Evolutionary conservation across 352 stramenopile genomes (phyloP), one percentile per base, ranked within the genome.

Genomic region (Globisporangium paddicum): DNA sequence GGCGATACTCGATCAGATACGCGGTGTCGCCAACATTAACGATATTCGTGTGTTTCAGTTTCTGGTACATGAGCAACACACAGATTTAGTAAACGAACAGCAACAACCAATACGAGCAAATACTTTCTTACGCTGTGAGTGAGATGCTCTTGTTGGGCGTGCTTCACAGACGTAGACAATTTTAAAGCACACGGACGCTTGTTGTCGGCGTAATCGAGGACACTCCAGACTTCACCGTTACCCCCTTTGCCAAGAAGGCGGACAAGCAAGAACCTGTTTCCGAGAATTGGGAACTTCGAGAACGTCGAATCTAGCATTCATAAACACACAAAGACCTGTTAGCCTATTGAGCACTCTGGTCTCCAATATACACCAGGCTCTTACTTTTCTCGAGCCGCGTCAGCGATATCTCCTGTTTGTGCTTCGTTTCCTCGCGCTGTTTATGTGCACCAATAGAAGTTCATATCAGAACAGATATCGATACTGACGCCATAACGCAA

Each of bases 141-240:
- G 50, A 76, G 73, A 50, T 90, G 74, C 45, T 92, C 82, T 48
- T 74, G 76, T 50, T 83, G 72, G 8, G 80, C 78, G 47, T 92
- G 80, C 58, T 82, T 73, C 63, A 84, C 72, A 1, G 80, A 90
- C 11, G 80, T 85, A 32, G 82, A 92, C 5, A 92, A 64, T 58
- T 92, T 92, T 19, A 92, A 58, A 25, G 82, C 82, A 32, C 77
- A 89, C 3, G 62, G 56, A 26, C 73, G 66, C 45, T 88, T 83
- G 30, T 84, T 64, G 57, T 89, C 74, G 25, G 69, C 74, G 50
- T 85, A 92, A 68, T 92, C 82, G 16, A 92, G 59, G n/a, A 90
- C 75, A 35, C 87, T 80, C 82, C 82, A 92, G 2, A 92, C 82
- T 69, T 92, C 82, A 40, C 82, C 82, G 41, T 92, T 90, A 32